phyloP scores from a whole-genome alignment of 2,329 filamentous ascomycete species.

The Parafenestella ontariensis region DNA sequence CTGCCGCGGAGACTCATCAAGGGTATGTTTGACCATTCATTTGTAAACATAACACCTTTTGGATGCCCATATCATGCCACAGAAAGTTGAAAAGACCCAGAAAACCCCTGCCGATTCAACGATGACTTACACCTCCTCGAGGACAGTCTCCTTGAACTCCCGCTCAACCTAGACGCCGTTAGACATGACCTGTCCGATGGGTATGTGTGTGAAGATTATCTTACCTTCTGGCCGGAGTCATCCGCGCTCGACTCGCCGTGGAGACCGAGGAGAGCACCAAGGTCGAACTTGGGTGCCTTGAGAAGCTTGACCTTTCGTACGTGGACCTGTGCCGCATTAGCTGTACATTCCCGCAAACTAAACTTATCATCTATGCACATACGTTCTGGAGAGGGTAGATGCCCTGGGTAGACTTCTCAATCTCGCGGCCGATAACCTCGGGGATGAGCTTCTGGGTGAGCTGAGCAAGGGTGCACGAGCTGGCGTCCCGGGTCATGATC shows the following conservation, averaged over 20 bases:
- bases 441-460: slow-evolving; percentile 98
- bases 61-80: slow-evolving; percentile 52
- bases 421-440: slow-evolving; percentile 99
- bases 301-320: slow-evolving; percentile 99
- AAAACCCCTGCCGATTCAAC: slow-evolving; percentile 48
- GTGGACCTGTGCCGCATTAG: slow-evolving; percentile 74
- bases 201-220: not conserved
- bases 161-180: slow-evolving; percentile 66
- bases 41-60: slow-evolving; percentile 54
- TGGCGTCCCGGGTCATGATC: slow-evolving; percentile 96
- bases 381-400: slow-evolving; percentile 99
- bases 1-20: slow-evolving; percentile 41
- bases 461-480: slow-evolving; percentile 92
- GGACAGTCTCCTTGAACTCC: slow-evolving; percentile 98
- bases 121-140: slow-evolving; percentile 83
- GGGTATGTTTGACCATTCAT: slow-evolving; percentile 50
- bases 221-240: slow-evolving; percentile 95
- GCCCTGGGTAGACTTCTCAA: slow-evolving; percentile 98
- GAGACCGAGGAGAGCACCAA: slow-evolving; percentile 92
- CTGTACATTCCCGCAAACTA: slow-evolving; percentile 19
- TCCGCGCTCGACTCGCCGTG: slow-evolving; percentile 97
- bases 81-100: slow-evolving; percentile 49
- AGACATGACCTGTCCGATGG: slow-evolving; percentile 2
- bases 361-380: slow-evolving; percentile 43
- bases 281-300: slow-evolving; percentile 98